A percentile compares a stretch with the other conserved stretches of the same genome.
These are phyloP conservation scores for Wickerhamomyces hampshirensis DNA, from an alignment of 805 yeast species.

Conservation along the genomic window DNA sequence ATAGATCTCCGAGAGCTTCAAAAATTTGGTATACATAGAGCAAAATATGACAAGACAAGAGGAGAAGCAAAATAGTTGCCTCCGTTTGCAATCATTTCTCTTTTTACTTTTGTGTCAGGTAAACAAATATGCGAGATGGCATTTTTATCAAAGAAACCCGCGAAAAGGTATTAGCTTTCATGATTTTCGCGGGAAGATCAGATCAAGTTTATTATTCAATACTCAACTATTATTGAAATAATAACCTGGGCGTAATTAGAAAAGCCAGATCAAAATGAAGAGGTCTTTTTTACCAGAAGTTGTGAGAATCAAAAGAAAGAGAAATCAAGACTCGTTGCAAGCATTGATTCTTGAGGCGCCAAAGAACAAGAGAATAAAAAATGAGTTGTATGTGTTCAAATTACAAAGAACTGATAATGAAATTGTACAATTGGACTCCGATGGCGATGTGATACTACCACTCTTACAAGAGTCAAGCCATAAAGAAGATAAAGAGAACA, in stretches of 20 bases:
- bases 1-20: neutral
- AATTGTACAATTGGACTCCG: conserved; percentile 13
- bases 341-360: conserved; percentile 48
- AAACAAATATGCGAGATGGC: no score
- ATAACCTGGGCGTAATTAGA: no score
- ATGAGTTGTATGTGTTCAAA: conserved; percentile 37
- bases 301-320: conserved; percentile 79
- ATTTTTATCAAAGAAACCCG: no score
- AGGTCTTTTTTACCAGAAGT: conserved; percentile 43
- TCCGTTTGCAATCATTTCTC: no score
- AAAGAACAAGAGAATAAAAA: conserved; percentile 36
- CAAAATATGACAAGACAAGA: no score
- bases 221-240: no score
- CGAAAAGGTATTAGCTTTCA: no score
- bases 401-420: conserved; percentile 43
- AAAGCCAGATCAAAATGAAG: no score
- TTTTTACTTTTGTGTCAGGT: no score
- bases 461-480: conserved; percentile 22
- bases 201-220: no score
- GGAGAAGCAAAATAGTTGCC: no score
- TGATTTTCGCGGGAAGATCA: no score
- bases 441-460: conserved; percentile 15
- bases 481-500: conserved; percentile 23
- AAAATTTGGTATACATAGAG: neutral
- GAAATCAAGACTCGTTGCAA: conserved; percentile 84